These are phyloP conservation scores for Kodamaea sp. DNA, from an alignment of 1,139 yeast genomes.

Conservation along the genomic window DNA sequence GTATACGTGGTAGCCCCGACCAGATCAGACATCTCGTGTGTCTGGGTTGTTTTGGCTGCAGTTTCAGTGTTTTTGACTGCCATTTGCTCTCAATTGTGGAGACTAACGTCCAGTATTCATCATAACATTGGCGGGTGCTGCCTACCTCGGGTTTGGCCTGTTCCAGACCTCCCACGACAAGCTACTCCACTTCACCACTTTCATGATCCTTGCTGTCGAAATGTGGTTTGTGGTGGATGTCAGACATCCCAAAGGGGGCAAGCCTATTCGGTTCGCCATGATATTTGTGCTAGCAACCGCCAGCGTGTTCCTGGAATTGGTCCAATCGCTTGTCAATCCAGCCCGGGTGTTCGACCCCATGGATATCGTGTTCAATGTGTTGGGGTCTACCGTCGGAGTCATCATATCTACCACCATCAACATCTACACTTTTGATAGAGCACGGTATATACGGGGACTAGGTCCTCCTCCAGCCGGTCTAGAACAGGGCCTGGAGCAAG, in stretches of 20 bases:
- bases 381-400: slow-evolving; percentile 36
- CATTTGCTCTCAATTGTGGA: neutral
- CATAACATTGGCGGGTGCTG: slow-evolving; percentile 28
- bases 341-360: slow-evolving; percentile 46
- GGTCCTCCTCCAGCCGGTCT: neutral
- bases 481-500: neutral
- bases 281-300: slow-evolving; percentile 33
- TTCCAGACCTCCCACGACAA: slow-evolving; percentile 53
- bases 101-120: slow-evolving; percentile 19
- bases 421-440: neutral
- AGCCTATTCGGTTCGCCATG: slow-evolving; percentile 3
- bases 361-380: slow-evolving; percentile 49
- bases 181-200: slow-evolving; percentile 50
- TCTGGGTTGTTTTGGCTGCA: no score
- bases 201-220: slow-evolving; percentile 50
- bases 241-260: slow-evolving; percentile 4
- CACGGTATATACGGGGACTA: no score
- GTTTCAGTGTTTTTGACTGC: no score
- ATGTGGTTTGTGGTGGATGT: slow-evolving; percentile 58
- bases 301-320: slow-evolving; percentile 53
- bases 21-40: no score
- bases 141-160: slow-evolving; percentile 55
- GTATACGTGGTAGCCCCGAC: no score
- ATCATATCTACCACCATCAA: slow-evolving; percentile 9
- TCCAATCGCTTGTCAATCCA: slow-evolving; percentile 42